These are phyloP conservation scores for Heritiera littoralis DNA, from an alignment of 345 rosid genomes.

Conservation along the genomic window DNA sequence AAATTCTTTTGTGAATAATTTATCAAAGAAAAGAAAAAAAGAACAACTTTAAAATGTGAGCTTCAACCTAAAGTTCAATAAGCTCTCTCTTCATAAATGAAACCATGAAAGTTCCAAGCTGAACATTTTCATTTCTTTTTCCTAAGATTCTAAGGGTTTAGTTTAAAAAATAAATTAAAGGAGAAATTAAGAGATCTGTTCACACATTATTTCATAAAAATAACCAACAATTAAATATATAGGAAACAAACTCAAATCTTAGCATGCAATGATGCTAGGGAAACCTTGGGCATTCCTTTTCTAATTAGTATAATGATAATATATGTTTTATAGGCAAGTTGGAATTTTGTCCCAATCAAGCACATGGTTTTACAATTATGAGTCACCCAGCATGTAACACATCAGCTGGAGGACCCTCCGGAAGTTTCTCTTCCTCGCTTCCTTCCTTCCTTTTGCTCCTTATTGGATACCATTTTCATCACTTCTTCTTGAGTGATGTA, in stretches of 20 bases:
- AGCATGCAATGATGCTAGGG: neutral
- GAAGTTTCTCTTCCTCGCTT: too few relatives aligned
- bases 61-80: neutral
- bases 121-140: neutral
- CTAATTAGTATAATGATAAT: neutral
- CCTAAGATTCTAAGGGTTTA: neutral
- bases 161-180: neutral
- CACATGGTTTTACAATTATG: slow-evolving; percentile 18
- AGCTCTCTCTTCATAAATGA: neutral
- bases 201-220: neutral
- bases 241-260: neutral
- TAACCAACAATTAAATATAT: neutral
- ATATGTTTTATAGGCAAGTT: neutral
- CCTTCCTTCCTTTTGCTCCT: too few relatives aligned
- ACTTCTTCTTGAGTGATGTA: too few relatives aligned
- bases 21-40: neutral
- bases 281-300: neutral
- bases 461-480: too few relatives aligned
- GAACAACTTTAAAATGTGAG: neutral
- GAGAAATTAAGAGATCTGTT: neutral
- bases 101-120: neutral
- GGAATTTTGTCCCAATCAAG: neutral
- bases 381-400: neutral
- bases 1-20: neutral
- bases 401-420: neutral